phyloP scores from a whole-genome alignment of 192 early-diverging fungal species.

The Phlyctochytrium arcticum region DNA sequence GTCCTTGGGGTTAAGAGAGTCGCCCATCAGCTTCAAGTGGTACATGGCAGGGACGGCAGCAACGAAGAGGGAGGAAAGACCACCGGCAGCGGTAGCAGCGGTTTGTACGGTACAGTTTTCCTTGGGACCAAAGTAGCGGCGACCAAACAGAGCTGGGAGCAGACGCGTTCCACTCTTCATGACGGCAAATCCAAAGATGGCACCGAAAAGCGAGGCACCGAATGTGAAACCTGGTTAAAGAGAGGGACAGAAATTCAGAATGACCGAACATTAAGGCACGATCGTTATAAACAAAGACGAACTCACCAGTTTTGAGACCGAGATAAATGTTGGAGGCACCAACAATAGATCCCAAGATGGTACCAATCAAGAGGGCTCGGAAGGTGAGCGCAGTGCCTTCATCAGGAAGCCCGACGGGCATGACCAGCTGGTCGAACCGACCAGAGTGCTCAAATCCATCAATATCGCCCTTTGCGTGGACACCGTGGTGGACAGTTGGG shows the following conservation, averaged over 20 bases:
- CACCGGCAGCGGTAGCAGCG: conserved; percentile 83
- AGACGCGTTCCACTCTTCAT: conserved; percentile 56
- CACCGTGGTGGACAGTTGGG: too few species aligned
- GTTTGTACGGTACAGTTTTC: conserved; percentile 87
- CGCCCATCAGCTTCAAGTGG: conserved; percentile 53
- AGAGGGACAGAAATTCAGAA: too few species aligned
- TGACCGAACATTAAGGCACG: too few species aligned
- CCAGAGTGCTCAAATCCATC: not conserved
- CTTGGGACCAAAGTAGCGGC: conserved; percentile 65
- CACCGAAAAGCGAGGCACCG: conserved; percentile 29
- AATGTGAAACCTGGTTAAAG: conserved; percentile 26
- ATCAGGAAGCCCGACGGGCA: conserved; percentile 5
- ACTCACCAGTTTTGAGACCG: conserved; percentile 60
- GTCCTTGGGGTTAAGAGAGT: conserved; percentile 28
- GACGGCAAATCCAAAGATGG: conserved; percentile 62
- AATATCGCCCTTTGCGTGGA: not conserved
- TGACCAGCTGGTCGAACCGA: conserved; percentile 1
- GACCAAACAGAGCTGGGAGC: conserved; percentile 25
- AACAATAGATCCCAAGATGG: conserved; percentile 58
- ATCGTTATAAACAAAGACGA: too few species aligned
- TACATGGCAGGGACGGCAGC: conserved; percentile 78
- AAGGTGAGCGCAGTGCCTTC: conserved; percentile 19
- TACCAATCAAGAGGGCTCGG: conserved; percentile 56
- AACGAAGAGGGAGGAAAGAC: conserved; percentile 74
- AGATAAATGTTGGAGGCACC: conserved; percentile 88